phyloP scores from a whole-genome alignment of 257 asterid genomes.

The Solanum bukasovii region DNA sequence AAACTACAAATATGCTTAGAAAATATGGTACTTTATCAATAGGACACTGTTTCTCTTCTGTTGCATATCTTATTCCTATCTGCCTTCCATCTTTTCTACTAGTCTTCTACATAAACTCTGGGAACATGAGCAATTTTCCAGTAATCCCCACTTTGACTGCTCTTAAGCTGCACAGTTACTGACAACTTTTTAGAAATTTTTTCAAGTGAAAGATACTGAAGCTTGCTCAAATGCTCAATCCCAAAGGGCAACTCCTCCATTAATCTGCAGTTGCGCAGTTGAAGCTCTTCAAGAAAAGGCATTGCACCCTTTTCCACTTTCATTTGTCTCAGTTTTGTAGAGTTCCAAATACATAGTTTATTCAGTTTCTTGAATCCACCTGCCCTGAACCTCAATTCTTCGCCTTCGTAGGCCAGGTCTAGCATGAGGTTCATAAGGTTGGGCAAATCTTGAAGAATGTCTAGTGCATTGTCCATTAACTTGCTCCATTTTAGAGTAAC shows the following conservation, averaged over 20 bases:
- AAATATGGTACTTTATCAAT: not conserved
- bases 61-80: not conserved
- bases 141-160: not conserved
- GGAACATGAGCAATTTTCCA: conserved; percentile 1
- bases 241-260: not conserved
- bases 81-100: not conserved
- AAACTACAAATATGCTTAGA: not conserved
- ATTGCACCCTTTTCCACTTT: conserved; percentile 16
- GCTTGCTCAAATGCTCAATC: not conserved
- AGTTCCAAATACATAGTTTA: not conserved
- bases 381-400: conserved; percentile 12
- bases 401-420: conserved; percentile 13
- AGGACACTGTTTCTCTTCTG: not conserved
- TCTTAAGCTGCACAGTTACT: not conserved
- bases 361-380: conserved; percentile 23
- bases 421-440: conserved; percentile 3
- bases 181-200: not conserved
- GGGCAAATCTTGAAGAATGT: conserved; percentile 24
- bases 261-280: not conserved
- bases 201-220: not conserved
- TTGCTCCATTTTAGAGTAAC: not conserved
- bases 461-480: conserved; percentile 11
- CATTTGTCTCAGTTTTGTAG: conserved; percentile 4
- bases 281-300: conserved; percentile 16
- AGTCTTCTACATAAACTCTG: not conserved